Evolutionary conservation across 2,329 filamentous ascomycete species (phyloP).

Genomic region (Magnaporthales sp.): DNA sequence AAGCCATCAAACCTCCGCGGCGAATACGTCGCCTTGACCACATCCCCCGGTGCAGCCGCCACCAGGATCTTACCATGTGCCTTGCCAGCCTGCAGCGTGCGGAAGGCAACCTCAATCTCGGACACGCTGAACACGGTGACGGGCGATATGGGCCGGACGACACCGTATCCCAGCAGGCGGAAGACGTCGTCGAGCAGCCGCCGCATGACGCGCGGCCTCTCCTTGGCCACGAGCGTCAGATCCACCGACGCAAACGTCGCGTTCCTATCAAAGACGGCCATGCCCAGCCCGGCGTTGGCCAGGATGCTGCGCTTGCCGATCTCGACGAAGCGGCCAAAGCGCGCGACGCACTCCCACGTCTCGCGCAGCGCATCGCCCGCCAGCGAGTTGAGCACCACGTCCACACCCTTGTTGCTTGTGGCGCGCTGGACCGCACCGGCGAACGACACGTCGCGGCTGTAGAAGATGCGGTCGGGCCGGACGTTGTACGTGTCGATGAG

Average conservation of each 20-base stretch:
- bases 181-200: constrained; percentile 9
- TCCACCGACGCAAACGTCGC: constrained; percentile 9
- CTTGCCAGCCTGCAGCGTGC: constrained; percentile 10
- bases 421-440: constrained; percentile 15
- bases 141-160: constrained; percentile 7
- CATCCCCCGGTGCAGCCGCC: constrained; percentile 5
- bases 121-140: constrained; percentile 6
- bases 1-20: constrained; percentile 5
- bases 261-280: constrained; percentile 22
- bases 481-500: constrained; percentile 19
- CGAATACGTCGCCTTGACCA: constrained; percentile 9
- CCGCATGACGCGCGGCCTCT: constrained; percentile 9
- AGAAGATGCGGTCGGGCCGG: constrained; percentile 19
- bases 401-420: constrained; percentile 19
- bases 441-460: constrained; percentile 19
- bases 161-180: constrained; percentile 7
- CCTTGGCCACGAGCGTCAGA: constrained; percentile 6
- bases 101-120: constrained; percentile 10
- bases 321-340: constrained; percentile 24
- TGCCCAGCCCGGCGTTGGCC: constrained; percentile 24
- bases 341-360: constrained; percentile 23
- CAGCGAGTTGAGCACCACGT: constrained; percentile 22
- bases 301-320: constrained; percentile 23
- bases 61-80: constrained; percentile 11
- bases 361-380: constrained; percentile 18